Evolutionary conservation across 768 basidiomycete species (phyloP).

Genomic region (Amanita rimosa): DNA sequence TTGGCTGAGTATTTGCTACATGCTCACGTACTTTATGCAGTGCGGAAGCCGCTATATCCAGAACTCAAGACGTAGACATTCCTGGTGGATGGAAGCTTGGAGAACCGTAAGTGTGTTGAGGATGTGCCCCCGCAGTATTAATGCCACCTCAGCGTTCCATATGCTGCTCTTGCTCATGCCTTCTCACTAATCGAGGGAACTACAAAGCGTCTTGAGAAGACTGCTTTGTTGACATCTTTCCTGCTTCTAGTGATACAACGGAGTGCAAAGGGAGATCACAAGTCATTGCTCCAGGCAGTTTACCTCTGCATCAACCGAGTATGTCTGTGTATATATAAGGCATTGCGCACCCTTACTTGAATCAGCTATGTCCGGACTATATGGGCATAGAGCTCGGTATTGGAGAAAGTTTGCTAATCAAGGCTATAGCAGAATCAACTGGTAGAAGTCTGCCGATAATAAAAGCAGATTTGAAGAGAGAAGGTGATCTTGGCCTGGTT

Average conservation of each 20-base stretch:
- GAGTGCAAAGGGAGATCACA: slow-evolving; percentile 61
- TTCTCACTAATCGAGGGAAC: slow-evolving; percentile 89
- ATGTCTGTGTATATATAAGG: slow-evolving; percentile 15
- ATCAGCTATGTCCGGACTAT: slow-evolving; percentile 89
- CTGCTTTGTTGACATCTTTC: slow-evolving; percentile 77
- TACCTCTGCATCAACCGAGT: slow-evolving; percentile 97
- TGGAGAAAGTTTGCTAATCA: slow-evolving; percentile 88
- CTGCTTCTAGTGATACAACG: slow-evolving; percentile 83
- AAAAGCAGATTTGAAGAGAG: slow-evolving; percentile 88
- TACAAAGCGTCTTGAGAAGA: slow-evolving; percentile 92
- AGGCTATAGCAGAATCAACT: slow-evolving; percentile 91
- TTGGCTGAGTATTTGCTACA: neutral
- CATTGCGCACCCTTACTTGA: slow-evolving; percentile 4
- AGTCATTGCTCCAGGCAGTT: slow-evolving; percentile 76
- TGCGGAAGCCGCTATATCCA: slow-evolving; percentile 56
- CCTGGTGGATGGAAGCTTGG: slow-evolving; percentile 78
- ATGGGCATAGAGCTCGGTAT: slow-evolving; percentile 92
- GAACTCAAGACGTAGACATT: slow-evolving; percentile 60
- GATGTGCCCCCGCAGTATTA: neutral
- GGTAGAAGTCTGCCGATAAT: slow-evolving; percentile 77
- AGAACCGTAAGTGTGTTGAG: slow-evolving; percentile 50
- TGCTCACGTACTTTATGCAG: slow-evolving; percentile 19
- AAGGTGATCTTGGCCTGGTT: slow-evolving; percentile 91
- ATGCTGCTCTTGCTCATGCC: slow-evolving; percentile 81
- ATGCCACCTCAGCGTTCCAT: slow-evolving; percentile 60